Conservation (phyloP, 78 protist species). For the Paulinella micropora region DNA sequence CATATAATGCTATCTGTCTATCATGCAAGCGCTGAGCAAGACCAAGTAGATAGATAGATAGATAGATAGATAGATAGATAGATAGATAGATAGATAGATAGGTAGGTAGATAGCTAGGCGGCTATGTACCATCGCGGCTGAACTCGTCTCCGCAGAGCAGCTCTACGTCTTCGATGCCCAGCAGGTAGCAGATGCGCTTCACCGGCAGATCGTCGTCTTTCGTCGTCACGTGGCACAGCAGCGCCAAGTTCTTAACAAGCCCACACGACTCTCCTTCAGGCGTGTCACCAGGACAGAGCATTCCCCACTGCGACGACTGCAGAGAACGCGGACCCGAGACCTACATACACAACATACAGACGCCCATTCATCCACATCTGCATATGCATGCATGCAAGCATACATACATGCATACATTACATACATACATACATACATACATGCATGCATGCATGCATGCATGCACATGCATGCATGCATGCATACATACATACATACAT, state of each 20-base stretch:
- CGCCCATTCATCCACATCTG: not conserved
- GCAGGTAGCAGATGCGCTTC: slow-evolving; percentile 18
- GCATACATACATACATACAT: not conserved
- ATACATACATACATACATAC: not conserved
- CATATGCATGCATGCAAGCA: not conserved
- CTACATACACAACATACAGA: not conserved
- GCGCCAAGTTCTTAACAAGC: slow-evolving; percentile 95
- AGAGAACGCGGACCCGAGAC: slow-evolving; percentile 39
- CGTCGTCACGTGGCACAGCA: slow-evolving; percentile 88
- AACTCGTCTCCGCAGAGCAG: not conserved
- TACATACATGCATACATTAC: not conserved
- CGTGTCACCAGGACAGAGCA: slow-evolving; percentile 97
- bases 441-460: not conserved
- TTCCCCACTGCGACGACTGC: slow-evolving; percentile 97
- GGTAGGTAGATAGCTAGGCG: not conserved
- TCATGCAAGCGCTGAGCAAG: no score
- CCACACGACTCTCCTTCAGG: slow-evolving; percentile 99
- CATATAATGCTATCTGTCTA: no score
- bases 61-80: not conserved
- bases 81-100: not conserved
- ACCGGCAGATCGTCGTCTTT: slow-evolving; percentile 27
- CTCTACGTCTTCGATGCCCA: slow-evolving; percentile 74
- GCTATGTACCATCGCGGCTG: not conserved
- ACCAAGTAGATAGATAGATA: not conserved
- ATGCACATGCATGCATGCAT: no score